A percentile compares a stretch with the other conserved stretches of the same genome.
phyloP scores from a whole-genome alignment of 2,329 filamentous ascomycete genomes.

The Cryphonectria parasitica region DNA sequence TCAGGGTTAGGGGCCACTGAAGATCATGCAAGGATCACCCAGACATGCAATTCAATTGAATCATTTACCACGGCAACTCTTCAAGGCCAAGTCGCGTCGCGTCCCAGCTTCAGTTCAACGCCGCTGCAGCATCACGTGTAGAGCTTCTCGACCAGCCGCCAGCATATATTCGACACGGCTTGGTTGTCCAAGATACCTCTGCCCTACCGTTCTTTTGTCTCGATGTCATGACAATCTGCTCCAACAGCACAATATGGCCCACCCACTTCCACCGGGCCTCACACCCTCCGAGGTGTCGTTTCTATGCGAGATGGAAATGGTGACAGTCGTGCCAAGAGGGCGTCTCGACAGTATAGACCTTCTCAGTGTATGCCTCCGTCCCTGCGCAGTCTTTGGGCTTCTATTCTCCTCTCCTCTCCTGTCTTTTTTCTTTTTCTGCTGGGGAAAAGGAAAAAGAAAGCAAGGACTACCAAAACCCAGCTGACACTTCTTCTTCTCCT shows the following conservation, averaged over 20 bases:
- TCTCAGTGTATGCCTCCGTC: conserved; percentile 71
- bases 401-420: not conserved
- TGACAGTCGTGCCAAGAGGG: conserved; percentile 91
- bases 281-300: conserved; percentile 90
- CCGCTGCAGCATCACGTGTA: not conserved
- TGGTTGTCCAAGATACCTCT: not conserved
- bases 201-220: not conserved
- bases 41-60: not conserved
- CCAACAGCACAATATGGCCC: conserved; percentile 47
- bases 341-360: conserved; percentile 84
- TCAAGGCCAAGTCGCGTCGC: conserved; percentile 9
- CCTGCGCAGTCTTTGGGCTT: not conserved
- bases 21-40: not conserved
- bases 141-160: not conserved
- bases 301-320: conserved; percentile 94
- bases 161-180: not conserved
- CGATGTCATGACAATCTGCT: conserved; percentile 27
- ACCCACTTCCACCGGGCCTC: conserved; percentile 59
- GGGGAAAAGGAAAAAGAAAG: too few relatives aligned
- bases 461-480: not conserved
- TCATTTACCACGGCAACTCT: not conserved
- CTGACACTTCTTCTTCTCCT: conserved; percentile 5
- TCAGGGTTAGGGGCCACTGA: not conserved
- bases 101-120: conserved; percentile 10
- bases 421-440: too few relatives aligned